phyloP scores from a whole-genome alignment of 805 yeast species.

The Suhomyces canberraensis region DNA sequence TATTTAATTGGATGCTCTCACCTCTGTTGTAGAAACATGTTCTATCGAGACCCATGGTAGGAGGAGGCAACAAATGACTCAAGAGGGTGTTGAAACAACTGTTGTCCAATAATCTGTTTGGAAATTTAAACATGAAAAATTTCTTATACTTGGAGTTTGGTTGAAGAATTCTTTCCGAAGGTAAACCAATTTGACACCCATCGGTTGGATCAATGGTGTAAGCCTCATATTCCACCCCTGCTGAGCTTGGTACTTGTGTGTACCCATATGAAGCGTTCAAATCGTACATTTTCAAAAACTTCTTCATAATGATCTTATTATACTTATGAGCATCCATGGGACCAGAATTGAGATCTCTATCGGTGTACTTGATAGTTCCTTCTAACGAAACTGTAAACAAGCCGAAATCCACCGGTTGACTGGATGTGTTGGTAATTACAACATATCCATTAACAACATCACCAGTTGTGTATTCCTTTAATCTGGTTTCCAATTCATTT shows the following conservation, averaged over 20 bases:
- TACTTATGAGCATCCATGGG: conserved; percentile 15
- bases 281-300: conserved; percentile 59
- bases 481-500: conserved; percentile 44
- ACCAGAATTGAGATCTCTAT: conserved; percentile 15
- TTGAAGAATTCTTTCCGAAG: conserved; percentile 44
- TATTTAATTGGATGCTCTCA: conserved; percentile 31
- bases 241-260: conserved; percentile 48
- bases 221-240: conserved; percentile 44
- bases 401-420: conserved; percentile 42
- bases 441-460: conserved; percentile 45
- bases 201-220: conserved; percentile 44
- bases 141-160: conserved; percentile 54
- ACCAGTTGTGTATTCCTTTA: conserved; percentile 40
- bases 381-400: conserved; percentile 33
- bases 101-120: conserved; percentile 50
- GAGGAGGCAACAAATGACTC: conserved; percentile 42
- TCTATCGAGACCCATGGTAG: conserved; percentile 39
- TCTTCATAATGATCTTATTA: conserved; percentile 39
- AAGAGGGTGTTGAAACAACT: conserved; percentile 45
- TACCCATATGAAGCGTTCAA: conserved; percentile 55
- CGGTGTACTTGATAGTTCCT: conserved; percentile 35
- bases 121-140: conserved; percentile 57
- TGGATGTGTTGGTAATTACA: conserved; percentile 45
- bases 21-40: conserved; percentile 36
- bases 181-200: conserved; percentile 48